Evolutionary conservation across 768 basidiomycete species (phyloP), one percentile per base, ranked within the genome.

Genomic region (Boletus subparvulus): DNA sequence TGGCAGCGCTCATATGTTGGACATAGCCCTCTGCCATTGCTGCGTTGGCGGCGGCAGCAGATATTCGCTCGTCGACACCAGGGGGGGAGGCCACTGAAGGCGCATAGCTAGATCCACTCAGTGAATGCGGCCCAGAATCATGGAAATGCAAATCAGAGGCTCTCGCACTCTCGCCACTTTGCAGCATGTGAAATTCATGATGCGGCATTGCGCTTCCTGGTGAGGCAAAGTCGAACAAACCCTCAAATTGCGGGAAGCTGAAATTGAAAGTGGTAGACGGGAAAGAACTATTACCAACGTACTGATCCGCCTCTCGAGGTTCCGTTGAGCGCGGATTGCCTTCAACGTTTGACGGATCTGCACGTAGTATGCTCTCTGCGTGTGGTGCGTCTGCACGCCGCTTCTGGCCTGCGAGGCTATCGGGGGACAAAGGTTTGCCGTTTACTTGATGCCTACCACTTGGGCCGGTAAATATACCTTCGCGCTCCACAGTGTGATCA

Each of bases 401-500:
- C 74, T 93, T 94, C 59, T 81, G 85, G 32, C 87, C 88, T 62
- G 84, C 72, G 48, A 84, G 68, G 69, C 80, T 82, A 62, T 87
- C 87, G 54, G 84, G 81, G 42, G 82, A 78, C 60, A 85, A 70
- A 39, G 90, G 85, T 68, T 86, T 87, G 36, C 88, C 88, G 68
- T 92, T 88, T 60, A 90, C 85, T 70, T 91, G 88, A 74, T 92
- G 90, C 47, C 90, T 79, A 54, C 87, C 87, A 62, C 80, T 80
- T 47, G 83, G 72, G 41, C 81, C 83, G 32, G 76, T 66, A 56
- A 84, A 75, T 52, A 86, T 80, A 37, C 80, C 83, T 58, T 87
- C 85, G 61, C 82, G 83, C 37, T 82, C 80, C 40, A 95, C 87
- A 4, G 94, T 94, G 73, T 94, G 94, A 72, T 97, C 94, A 70